A percentile compares a stretch with the other conserved stretches of the same genome.
phyloP scores from a whole-genome alignment of 1,284 basidiomycete species.

The Xerocomus nothofagi region DNA sequence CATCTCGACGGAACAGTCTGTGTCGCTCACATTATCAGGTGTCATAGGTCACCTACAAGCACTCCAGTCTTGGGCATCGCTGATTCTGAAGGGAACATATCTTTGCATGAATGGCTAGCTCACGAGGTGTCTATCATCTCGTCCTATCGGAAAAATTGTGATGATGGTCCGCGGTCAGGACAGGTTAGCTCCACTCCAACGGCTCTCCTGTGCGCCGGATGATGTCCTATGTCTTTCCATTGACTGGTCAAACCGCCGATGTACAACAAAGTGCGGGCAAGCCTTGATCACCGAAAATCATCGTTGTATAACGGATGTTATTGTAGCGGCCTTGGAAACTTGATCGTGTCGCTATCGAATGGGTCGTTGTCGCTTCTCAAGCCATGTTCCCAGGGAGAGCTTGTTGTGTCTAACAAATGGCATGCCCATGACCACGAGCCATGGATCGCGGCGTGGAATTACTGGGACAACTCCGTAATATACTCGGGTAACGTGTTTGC shows the following conservation, averaged over 20 bases:
- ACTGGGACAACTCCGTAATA: conserved; percentile 74
- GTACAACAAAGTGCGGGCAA: conserved; percentile 31
- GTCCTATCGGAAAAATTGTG: background rate
- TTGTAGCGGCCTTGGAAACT: conserved; percentile 48
- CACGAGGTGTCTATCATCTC: conserved; percentile 44
- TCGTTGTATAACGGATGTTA: background rate
- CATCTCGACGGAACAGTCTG: background rate
- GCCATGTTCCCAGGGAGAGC: conserved; percentile 41
- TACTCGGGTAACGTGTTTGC: conserved; percentile 69
- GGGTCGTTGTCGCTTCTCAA: conserved; percentile 67
- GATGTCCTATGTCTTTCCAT: conserved; percentile 79
- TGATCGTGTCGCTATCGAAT: conserved; percentile 81
- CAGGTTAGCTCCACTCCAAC: conserved; percentile 46
- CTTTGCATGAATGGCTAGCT: conserved; percentile 55
- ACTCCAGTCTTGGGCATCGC: conserved; percentile 66
- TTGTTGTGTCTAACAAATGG: conserved; percentile 64
- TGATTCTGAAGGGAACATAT: conserved; percentile 80
- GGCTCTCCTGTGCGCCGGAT: conserved; percentile 56
- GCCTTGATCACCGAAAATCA: conserved; percentile 1
- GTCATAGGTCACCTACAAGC: conserved; percentile 45
- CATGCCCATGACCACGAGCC: conserved; percentile 92
- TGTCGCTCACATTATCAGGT: conserved; percentile 44
- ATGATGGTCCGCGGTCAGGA: conserved; percentile 36
- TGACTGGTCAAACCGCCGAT: conserved; percentile 79
- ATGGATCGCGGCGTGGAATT: conserved; percentile 92